Evolutionary conservation across 768 basidiomycete genomes (phyloP), one percentile per base, ranked within the genome.

Genomic region (Mycena latifolia): DNA sequence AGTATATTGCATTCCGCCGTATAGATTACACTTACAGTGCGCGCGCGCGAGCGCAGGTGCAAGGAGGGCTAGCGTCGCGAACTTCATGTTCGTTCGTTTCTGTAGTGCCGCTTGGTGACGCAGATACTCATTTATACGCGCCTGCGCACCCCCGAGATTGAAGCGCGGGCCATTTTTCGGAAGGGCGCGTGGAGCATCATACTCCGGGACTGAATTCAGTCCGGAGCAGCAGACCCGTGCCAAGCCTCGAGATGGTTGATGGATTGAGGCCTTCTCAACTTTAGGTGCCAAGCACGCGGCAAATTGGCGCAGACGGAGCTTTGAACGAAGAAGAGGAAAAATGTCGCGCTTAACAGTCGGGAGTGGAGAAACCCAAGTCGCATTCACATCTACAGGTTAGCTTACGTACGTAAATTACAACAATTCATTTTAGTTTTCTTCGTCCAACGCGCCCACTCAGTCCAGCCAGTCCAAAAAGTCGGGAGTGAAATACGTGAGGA

Each of bases 401-500:
- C 17, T 41, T 45, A 61, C 37, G 27, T 56, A 54, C n/a, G 2
- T 66, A 66, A 56, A 33, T 55, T 61, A 61, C 54, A 61, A 33
- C 46, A 54, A 22, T 56, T 51, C 46, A 5, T 63, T 57, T 55
- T 50, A 29, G 11, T 35, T 51, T 55, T 28, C 15, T 31, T 45
- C 10, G 37, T 39, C 20, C n/a, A n/a, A n/a, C 35, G 33, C 55
- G 39, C 28, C 28, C 55, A 20, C 35, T 51, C 46, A 58, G 20
- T 56, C 80, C 67, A 95, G 71, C 94, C 94, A 95, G 57, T 98
- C 93, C 68, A 99, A 84, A 79, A 99, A 96, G 35, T 98, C 90
- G 7, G 98, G 98, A 1, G 98, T 98, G 73, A 99, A 99, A 82
- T 99, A 99, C 6, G 91, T 91, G 67, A 98, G 76, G 69, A 99